Percentiles rank a stretch among this genome's conserved stretches.
phyloP scores from a whole-genome alignment of 2,329 filamentous ascomycete species.

The Fusarium bulbicola region DNA sequence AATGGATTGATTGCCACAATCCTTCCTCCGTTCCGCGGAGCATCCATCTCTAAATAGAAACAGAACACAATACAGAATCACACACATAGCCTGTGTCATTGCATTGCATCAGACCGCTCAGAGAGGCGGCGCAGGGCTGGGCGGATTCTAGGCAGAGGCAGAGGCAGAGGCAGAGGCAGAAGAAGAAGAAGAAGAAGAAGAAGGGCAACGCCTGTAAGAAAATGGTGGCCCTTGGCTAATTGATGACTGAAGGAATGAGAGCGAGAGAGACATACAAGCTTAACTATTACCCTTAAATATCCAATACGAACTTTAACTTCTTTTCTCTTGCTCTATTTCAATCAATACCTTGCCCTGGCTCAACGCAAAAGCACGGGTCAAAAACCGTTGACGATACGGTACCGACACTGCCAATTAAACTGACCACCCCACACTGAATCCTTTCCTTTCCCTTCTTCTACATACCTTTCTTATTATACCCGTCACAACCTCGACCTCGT shows the following conservation, averaged over 20 bases:
- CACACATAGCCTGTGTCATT: neutral
- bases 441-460: neutral
- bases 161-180: conserved; percentile 5
- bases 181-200: neutral
- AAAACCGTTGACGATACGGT: conserved; percentile 24
- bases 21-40: neutral
- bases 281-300: neutral
- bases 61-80: neutral
- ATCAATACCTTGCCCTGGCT: neutral
- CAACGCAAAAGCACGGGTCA: conserved; percentile 3
- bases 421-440: conserved; percentile 19
- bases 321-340: neutral
- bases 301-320: neutral
- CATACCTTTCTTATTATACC: conserved; percentile 7
- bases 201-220: conserved; percentile 20
- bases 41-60: neutral
- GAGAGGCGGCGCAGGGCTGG: conserved; percentile 31
- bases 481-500: neutral
- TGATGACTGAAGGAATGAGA: neutral
- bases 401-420: conserved; percentile 23
- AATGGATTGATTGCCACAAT: neutral
- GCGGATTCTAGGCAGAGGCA: conserved; percentile 25
- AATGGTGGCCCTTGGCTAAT: conserved; percentile 8
- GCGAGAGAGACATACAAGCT: neutral
- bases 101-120: conserved; percentile 20